phyloP scores from a whole-genome alignment of 306 rosid genomes.

The Spatholobus suberectus region DNA sequence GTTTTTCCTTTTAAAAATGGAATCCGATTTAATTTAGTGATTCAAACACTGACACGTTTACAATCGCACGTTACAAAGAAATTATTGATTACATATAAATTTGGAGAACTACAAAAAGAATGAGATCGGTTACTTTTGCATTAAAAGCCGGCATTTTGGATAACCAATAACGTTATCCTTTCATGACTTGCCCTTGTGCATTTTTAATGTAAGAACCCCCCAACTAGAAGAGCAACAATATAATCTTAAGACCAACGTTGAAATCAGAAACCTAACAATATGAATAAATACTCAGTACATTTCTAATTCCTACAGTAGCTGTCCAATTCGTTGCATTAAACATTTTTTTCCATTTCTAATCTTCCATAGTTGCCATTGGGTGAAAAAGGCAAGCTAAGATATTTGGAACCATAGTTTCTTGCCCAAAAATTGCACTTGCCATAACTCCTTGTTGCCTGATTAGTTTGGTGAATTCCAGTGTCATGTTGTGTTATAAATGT shows the following conservation, averaged over 20 bases:
- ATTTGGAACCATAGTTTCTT: neutral
- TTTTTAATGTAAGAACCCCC: too few relatives aligned
- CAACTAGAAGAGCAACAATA: too few relatives aligned
- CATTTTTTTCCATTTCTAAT: neutral
- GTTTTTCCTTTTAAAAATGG: neutral
- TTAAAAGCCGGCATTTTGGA: neutral
- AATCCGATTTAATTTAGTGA: neutral
- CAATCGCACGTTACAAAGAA: neutral
- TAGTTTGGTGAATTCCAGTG: neutral
- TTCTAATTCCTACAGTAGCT: conserved; percentile 11
- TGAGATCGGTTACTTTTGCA: neutral
- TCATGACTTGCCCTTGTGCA: neutral
- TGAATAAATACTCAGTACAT: neutral
- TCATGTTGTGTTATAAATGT: neutral
- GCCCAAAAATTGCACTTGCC: conserved; percentile 1
- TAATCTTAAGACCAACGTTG: neutral
- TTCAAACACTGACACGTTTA: neutral
- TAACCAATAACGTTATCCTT: neutral
- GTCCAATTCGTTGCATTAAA: neutral
- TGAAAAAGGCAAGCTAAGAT: neutral
- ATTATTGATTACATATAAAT: neutral
- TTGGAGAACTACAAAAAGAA: neutral
- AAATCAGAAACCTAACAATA: neutral
- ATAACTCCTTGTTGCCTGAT: conserved; percentile 13
- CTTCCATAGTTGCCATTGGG: neutral